These are phyloP conservation scores for Coemansia erecta DNA, from an alignment of 192 early-diverging fungal species.

Conservation along the genomic window DNA sequence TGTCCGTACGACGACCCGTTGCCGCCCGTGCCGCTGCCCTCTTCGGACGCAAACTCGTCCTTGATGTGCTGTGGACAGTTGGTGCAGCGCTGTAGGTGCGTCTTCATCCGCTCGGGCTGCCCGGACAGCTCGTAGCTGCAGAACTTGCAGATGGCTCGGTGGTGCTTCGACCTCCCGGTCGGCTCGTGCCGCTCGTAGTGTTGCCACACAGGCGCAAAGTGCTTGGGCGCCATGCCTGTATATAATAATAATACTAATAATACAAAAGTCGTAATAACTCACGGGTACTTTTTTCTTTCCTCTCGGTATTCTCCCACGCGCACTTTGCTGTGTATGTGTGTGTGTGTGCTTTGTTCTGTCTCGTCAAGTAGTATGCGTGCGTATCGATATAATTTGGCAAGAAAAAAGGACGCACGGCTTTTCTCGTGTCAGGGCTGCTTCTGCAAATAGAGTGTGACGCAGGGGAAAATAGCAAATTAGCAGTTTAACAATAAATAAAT, in stretches of 20 bases:
- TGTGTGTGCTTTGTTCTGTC: no score
- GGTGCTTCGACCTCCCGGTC: slow-evolving; percentile 52
- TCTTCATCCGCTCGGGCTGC: slow-evolving; percentile 53
- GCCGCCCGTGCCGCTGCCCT: slow-evolving; percentile 9
- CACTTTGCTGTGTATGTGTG: not conserved
- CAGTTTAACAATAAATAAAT: not conserved
- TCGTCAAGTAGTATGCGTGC: no score
- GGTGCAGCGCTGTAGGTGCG: slow-evolving; percentile 43
- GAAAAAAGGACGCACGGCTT: no score
- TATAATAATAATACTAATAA: no score
- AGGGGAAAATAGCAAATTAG: no score
- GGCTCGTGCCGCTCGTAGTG: slow-evolving; percentile 53
- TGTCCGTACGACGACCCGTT: slow-evolving; percentile 6
- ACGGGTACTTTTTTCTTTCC: not conserved
- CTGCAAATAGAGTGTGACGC: no score
- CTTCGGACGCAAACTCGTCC: slow-evolving; percentile 35
- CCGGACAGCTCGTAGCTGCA: slow-evolving; percentile 51
- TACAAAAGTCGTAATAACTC: no score
- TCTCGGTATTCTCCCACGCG: not conserved
- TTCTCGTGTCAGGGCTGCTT: no score
- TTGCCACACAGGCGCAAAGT: slow-evolving; percentile 54
- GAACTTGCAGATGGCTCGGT: slow-evolving; percentile 50
- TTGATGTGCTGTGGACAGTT: slow-evolving; percentile 35
- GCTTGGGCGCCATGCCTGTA: slow-evolving; percentile 43
- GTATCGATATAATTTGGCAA: no score